A percentile compares a stretch with the other conserved stretches of the same genome.
Conservation (phyloP, 2,329 filamentous ascomycete genomes). For the Hymenotorrendiella dingleyae region DNA sequence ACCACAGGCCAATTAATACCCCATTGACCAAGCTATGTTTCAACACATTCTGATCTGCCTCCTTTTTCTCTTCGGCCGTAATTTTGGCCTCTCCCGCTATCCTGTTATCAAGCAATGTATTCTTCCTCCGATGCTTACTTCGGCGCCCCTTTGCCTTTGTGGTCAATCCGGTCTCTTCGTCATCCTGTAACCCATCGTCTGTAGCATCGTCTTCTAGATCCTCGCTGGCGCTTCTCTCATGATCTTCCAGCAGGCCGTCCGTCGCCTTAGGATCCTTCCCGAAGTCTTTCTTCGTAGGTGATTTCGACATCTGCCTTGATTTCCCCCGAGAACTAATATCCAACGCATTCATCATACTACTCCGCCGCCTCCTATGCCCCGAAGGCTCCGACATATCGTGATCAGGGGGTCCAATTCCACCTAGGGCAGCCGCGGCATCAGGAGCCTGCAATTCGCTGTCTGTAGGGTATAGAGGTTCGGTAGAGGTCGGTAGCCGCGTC, state of each 20-base stretch:
- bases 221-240: constrained; percentile 31
- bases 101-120: constrained; percentile 64
- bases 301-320: constrained; percentile 13
- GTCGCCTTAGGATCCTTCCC: constrained; percentile 17
- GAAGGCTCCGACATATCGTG: constrained; percentile 20
- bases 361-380: constrained; percentile 29
- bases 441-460: constrained; percentile 16
- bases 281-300: constrained; percentile 13
- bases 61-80: constrained; percentile 65
- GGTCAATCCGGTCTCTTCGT: constrained; percentile 86
- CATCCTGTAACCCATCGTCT: constrained; percentile 69
- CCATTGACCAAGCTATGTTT: constrained; percentile 67
- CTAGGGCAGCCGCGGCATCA: constrained; percentile 21
- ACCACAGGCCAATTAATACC: constrained; percentile 81
- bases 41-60: constrained; percentile 69
- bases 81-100: constrained; percentile 55
- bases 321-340: constrained; percentile 9
- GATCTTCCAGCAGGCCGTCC: constrained; percentile 23
- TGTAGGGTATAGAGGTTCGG: constrained; percentile 11
- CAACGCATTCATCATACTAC: constrained; percentile 27
- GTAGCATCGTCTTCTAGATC: constrained; percentile 54
- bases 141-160: constrained; percentile 64
- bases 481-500: constrained; percentile 12
- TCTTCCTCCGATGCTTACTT: constrained; percentile 59
- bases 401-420: constrained; percentile 15